These are phyloP conservation scores for Phaeosphaeria sp. DNA, from an alignment of 2,329 filamentous ascomycete species.

Conservation along the genomic window DNA sequence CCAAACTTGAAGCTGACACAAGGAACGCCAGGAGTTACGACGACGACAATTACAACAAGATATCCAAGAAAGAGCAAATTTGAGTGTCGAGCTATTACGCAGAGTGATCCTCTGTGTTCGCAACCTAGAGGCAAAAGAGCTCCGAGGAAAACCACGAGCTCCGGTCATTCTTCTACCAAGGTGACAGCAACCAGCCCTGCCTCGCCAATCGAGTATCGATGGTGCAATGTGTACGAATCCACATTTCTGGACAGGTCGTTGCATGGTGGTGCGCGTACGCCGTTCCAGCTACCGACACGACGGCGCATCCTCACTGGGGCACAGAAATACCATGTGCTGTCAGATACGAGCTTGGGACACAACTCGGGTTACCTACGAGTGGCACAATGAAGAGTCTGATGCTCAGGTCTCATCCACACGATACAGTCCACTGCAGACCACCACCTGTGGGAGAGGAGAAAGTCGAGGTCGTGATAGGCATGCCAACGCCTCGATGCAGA, in stretches of 20 bases:
- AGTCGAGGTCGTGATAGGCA: not conserved
- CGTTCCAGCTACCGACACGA: not conserved
- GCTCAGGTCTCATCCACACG: not conserved
- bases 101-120: too few relatives aligned
- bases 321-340: not conserved
- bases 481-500: not conserved
- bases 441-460: not conserved
- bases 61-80: too few relatives aligned
- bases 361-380: not conserved
- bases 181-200: not conserved
- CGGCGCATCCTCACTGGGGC: not conserved
- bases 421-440: not conserved
- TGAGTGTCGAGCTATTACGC: too few relatives aligned
- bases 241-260: not conserved
- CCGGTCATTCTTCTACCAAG: not conserved
- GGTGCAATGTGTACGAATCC: not conserved
- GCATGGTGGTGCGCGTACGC: not conserved
- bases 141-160: not conserved
- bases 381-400: not conserved
- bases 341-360: not conserved
- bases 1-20: too few relatives aligned
- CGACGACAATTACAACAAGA: too few relatives aligned
- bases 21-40: too few relatives aligned
- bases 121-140: too few relatives aligned
- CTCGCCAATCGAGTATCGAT: not conserved